Conservation (phyloP, 192 early-diverging fungal species). For the Phycomyces blakesleeanus region DNA sequence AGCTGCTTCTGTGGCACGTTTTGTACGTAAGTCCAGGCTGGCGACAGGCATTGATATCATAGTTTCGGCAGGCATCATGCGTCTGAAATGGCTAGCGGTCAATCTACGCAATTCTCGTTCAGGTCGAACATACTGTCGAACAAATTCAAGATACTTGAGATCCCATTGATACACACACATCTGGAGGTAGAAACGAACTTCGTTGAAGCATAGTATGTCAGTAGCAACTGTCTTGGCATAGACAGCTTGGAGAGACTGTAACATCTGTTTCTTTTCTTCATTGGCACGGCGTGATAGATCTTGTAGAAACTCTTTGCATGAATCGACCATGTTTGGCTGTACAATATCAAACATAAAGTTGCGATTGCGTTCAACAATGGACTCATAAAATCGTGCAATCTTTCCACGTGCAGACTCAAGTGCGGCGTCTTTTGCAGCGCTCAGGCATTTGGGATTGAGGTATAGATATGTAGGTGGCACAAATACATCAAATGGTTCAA, state of each 20-base stretch:
- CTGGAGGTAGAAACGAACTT: slow-evolving; percentile 69
- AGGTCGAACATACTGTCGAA: slow-evolving; percentile 72
- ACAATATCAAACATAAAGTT: slow-evolving; percentile 76
- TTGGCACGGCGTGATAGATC: slow-evolving; percentile 69
- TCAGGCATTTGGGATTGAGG: slow-evolving; percentile 53
- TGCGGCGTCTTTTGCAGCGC: slow-evolving; percentile 68
- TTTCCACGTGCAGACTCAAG: slow-evolving; percentile 61
- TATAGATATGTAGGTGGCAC: slow-evolving; percentile 67
- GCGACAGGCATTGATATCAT: slow-evolving; percentile 8
- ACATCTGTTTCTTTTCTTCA: slow-evolving; percentile 76
- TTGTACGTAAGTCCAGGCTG: slow-evolving; percentile 34
- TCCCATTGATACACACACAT: slow-evolving; percentile 83
- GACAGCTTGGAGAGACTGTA: slow-evolving; percentile 81
- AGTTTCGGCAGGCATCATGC: slow-evolving; percentile 52
- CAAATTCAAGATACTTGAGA: slow-evolving; percentile 74
- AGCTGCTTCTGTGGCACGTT: slow-evolving; percentile 36
- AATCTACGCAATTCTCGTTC: slow-evolving; percentile 71
- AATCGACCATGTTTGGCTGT: slow-evolving; percentile 60
- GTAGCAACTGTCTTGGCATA: slow-evolving; percentile 72
- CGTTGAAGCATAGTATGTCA: slow-evolving; percentile 79
- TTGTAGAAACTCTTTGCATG: slow-evolving; percentile 65
- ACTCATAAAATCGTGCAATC: slow-evolving; percentile 82
- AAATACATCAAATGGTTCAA: slow-evolving; percentile 67
- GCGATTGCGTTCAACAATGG: slow-evolving; percentile 77
- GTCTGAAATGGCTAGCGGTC: slow-evolving; percentile 55